Conservation (phyloP, 2,329 filamentous ascomycete genomes). For the Ophiostoma fasciatum region DNA sequence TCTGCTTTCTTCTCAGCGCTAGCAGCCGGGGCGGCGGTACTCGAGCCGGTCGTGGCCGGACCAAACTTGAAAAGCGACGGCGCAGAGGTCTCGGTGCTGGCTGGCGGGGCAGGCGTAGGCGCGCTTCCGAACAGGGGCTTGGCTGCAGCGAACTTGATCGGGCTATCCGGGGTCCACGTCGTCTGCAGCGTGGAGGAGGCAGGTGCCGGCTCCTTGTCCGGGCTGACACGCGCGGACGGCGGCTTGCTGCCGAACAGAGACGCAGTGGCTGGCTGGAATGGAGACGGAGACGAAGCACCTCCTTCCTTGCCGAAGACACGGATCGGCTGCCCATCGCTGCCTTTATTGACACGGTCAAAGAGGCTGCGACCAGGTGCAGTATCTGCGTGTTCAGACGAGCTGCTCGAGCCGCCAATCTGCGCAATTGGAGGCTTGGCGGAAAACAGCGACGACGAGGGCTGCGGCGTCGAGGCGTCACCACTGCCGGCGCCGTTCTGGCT, state of each 20-base stretch:
- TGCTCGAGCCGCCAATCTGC: too few relatives aligned
- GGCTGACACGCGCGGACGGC: conserved; percentile 26
- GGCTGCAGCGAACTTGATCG: conserved; percentile 35
- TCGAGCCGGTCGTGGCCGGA: too few relatives aligned
- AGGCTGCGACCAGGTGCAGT: conserved; percentile 33
- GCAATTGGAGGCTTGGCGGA: conserved; percentile 19
- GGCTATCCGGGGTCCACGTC: conserved; percentile 33
- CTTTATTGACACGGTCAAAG: conserved; percentile 40
- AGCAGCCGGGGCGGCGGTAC: conserved; percentile 2
- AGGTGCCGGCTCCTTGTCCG: conserved; percentile 21
- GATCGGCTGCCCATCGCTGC: conserved; percentile 33
- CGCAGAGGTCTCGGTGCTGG: too few relatives aligned
- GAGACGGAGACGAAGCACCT: conserved; percentile 3
- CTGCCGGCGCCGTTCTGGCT: conserved; percentile 28
- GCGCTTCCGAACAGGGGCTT: conserved; percentile 10
- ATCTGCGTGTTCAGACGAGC: conserved; percentile 29
- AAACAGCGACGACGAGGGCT: conserved; percentile 21
- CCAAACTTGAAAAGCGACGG: conserved; percentile 6
- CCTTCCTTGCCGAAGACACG: conserved; percentile 23
- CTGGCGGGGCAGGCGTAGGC: background rate
- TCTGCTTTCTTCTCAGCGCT: background rate
- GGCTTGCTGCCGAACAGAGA: conserved; percentile 15
- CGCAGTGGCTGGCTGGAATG: background rate
- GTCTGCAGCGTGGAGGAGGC: conserved; percentile 22
- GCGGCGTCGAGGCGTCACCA: conserved; percentile 25